Evolutionary conservation across 768 basidiomycete species (phyloP).

Genomic region (Suillus sp.): DNA sequence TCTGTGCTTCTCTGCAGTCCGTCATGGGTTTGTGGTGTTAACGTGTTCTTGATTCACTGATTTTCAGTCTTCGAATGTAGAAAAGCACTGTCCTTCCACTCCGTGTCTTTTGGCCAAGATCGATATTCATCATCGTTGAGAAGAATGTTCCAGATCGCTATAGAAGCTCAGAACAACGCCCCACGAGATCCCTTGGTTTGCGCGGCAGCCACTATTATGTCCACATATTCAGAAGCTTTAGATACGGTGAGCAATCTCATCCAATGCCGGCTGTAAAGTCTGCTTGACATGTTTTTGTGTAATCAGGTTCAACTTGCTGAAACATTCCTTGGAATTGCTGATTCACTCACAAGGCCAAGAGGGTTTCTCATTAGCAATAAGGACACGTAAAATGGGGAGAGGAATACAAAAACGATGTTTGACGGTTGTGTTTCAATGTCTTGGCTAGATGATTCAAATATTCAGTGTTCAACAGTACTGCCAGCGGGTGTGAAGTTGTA

Average conservation of each 20-base stretch:
- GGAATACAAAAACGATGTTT: not conserved
- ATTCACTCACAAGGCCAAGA: constrained; percentile 57
- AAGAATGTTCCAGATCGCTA: constrained; percentile 57
- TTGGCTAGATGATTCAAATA: not conserved
- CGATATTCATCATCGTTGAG: constrained; percentile 32
- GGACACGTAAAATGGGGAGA: not conserved
- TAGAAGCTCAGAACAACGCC: constrained; percentile 45
- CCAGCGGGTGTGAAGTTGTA: not conserved
- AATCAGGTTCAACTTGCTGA: constrained; percentile 53
- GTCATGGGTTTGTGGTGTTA: constrained; percentile 42
- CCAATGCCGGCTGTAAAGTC: not conserved
- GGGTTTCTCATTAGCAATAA: constrained; percentile 43
- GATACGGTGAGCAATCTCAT: constrained; percentile 44
- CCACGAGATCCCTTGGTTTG: constrained; percentile 43
- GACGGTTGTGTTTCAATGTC: not conserved
- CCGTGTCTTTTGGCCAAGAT: constrained; percentile 53
- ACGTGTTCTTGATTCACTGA: not conserved
- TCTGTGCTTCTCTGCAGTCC: constrained; percentile 44
- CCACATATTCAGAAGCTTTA: constrained; percentile 51
- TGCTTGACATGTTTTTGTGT: not conserved
- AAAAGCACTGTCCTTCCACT: constrained; percentile 57
- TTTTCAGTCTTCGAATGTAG: constrained; percentile 29
- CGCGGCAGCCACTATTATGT: constrained; percentile 36
- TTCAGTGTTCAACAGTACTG: not conserved
- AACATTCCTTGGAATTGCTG: constrained; percentile 59